Conservation (phyloP, 2,329 filamentous ascomycete genomes). For the Chaetomium sp. region DNA sequence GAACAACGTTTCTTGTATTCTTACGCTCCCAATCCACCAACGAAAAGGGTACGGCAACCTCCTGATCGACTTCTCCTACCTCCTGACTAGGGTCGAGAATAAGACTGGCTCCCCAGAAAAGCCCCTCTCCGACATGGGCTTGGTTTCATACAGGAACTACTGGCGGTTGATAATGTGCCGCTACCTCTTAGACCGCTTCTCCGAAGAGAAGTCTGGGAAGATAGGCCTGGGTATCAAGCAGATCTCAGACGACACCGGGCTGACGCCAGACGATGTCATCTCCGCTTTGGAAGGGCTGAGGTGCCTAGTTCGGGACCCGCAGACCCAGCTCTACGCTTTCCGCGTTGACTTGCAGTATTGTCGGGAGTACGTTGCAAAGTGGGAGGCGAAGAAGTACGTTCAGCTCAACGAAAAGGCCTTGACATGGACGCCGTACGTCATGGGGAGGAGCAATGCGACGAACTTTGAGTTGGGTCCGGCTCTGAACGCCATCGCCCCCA, state of each 20-base stretch:
- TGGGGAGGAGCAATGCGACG: conserved; percentile 81
- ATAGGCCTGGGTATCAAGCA: conserved; percentile 62
- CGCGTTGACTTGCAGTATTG: conserved; percentile 85
- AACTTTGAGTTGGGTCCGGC: conserved; percentile 82
- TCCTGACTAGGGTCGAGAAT: conserved; percentile 87
- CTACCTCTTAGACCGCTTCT: conserved; percentile 67
- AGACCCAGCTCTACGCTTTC: conserved; percentile 86
- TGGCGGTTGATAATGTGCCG: conserved; percentile 90
- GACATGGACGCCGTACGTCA: conserved; percentile 95
- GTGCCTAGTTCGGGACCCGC: conserved; percentile 84
- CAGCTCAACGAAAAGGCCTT: conserved; percentile 77
- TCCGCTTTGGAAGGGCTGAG: conserved; percentile 89
- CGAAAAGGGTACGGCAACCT: conserved; percentile 96
- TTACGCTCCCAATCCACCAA: conserved; percentile 94
- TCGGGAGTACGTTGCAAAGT: conserved; percentile 82
- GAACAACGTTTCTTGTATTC: conserved; percentile 97
- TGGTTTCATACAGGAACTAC: conserved; percentile 97
- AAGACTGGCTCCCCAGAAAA: conserved; percentile 97
- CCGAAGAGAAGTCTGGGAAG: conserved; percentile 43
- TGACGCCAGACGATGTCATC: conserved; percentile 95
- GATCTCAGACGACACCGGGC: conserved; percentile 86
- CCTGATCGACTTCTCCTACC: conserved; percentile 96
- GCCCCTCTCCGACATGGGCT: conserved; percentile 93
- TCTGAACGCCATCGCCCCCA: conserved; percentile 82
- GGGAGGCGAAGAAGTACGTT: conserved; percentile 86